Conservation (phyloP, 768 basidiomycete genomes). For the Leccinum pellstonianum region DNA sequence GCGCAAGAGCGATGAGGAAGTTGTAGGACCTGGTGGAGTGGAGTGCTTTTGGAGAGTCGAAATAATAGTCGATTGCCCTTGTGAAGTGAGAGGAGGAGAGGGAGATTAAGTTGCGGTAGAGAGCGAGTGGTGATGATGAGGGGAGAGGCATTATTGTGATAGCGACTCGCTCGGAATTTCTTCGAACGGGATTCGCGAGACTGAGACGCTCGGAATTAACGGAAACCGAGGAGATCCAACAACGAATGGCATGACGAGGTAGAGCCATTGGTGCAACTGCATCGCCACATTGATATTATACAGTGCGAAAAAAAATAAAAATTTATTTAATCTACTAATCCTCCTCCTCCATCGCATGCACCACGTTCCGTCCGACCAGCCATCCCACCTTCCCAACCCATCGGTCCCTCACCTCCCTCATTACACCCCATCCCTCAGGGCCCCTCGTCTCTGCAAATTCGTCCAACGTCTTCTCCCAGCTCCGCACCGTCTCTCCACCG, state of each 20-base stretch:
- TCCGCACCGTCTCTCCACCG: constrained; percentile 61
- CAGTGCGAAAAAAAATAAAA: constrained; percentile 3
- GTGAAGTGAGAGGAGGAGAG: constrained; percentile 21
- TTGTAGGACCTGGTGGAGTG: constrained; percentile 46
- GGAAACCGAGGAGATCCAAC: not conserved
- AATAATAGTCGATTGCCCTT: constrained; percentile 26
- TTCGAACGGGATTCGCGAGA: not conserved
- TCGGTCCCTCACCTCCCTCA: constrained; percentile 52
- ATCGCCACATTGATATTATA: constrained; percentile 12
- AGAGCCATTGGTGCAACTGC: not conserved
- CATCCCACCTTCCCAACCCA: constrained; percentile 80
- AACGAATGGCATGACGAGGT: constrained; percentile 35
- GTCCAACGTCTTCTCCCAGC: constrained; percentile 71
- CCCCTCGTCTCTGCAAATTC: constrained; percentile 57
- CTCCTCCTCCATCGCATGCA: constrained; percentile 34
- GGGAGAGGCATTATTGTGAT: constrained; percentile 27
- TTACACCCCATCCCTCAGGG: constrained; percentile 37
- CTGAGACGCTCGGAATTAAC: not conserved
- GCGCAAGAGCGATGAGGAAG: constrained; percentile 44
- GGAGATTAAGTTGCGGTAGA: constrained; percentile 35
- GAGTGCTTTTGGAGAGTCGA: constrained; percentile 24
- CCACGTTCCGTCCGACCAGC: constrained; percentile 54
- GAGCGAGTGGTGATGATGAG: constrained; percentile 28
- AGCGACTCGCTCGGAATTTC: not conserved
- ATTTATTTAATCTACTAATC: constrained; percentile 8